These are phyloP conservation scores for Aspergillus sojae DNA, from an alignment of 2,329 filamentous ascomycete genomes.

Conservation along the genomic window DNA sequence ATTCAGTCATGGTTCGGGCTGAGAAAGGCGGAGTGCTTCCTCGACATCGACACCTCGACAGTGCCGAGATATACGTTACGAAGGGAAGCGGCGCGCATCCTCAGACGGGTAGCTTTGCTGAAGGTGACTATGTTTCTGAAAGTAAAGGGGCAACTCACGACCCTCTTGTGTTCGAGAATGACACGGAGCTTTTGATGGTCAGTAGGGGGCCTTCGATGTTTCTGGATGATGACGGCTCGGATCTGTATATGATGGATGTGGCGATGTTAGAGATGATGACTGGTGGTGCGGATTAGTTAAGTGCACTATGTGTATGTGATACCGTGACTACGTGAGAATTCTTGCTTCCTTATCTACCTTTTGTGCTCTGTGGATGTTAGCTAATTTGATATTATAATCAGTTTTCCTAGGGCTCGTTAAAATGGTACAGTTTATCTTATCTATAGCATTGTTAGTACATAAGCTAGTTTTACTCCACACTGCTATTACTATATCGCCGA, in stretches of 20 bases:
- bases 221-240: constrained; percentile 8
- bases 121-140: constrained; percentile 12
- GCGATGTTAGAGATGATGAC: neutral
- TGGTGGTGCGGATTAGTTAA: neutral
- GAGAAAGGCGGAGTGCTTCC: constrained; percentile 12
- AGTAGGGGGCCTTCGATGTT: constrained; percentile 12
- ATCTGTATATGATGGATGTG: constrained; percentile 11
- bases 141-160: constrained; percentile 11
- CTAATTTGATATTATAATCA: too few species aligned
- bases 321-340: too few species aligned
- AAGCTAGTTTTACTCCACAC: too few species aligned
- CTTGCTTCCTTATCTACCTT: too few species aligned
- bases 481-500: too few species aligned
- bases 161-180: constrained; percentile 6
- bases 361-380: too few species aligned
- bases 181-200: constrained; percentile 13
- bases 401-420: too few species aligned
- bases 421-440: too few species aligned
- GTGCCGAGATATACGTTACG: constrained; percentile 14
- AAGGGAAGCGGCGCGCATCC: constrained; percentile 9
- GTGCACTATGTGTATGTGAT: neutral
- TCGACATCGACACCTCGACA: constrained; percentile 12
- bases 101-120: constrained; percentile 1
- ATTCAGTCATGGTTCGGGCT: constrained; percentile 12
- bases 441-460: too few species aligned